Evolutionary conservation across 768 basidiomycete species (phyloP).

Genomic region (Tylopilus sp.): DNA sequence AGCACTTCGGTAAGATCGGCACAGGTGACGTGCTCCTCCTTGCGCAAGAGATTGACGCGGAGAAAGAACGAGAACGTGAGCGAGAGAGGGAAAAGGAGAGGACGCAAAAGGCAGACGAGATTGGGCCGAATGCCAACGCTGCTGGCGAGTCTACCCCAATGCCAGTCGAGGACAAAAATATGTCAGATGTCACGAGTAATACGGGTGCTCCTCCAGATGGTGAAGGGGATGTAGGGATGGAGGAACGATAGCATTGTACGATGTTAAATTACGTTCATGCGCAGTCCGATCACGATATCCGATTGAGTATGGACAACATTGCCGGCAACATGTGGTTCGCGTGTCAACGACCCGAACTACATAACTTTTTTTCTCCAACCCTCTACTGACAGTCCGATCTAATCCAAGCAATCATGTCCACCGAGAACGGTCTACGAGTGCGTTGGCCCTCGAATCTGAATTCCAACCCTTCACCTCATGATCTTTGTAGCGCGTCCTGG

Average conservation of each 20-base stretch:
- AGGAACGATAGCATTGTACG: conserved; percentile 28
- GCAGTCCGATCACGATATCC: neutral
- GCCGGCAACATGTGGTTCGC: conserved; percentile 3
- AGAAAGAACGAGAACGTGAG: conserved; percentile 38
- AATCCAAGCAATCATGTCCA: conserved; percentile 25
- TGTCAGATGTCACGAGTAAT: conserved; percentile 19
- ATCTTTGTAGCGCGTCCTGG: conserved; percentile 51
- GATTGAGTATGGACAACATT: neutral
- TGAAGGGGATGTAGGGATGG: conserved; percentile 53
- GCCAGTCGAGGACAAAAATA: conserved; percentile 22
- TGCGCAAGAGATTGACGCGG: conserved; percentile 33
- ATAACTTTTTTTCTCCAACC: conserved; percentile 1
- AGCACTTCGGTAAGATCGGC: conserved; percentile 80
- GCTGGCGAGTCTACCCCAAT: conserved; percentile 35
- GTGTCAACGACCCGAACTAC: conserved; percentile 7
- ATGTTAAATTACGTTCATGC: neutral
- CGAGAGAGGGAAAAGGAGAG: conserved; percentile 34
- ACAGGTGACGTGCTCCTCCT: conserved; percentile 65
- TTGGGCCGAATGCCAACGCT: conserved; percentile 14
- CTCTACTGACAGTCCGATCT: neutral
- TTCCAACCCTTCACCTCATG: conserved; percentile 5
- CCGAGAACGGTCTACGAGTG: conserved; percentile 43
- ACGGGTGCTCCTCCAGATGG: conserved; percentile 21
- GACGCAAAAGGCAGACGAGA: conserved; percentile 24
- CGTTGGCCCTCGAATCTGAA: conserved; percentile 24